Evolutionary conservation across 257 asterid species (phyloP), one percentile per base, ranked within the genome.

Genomic region (Ballota nigra): DNA sequence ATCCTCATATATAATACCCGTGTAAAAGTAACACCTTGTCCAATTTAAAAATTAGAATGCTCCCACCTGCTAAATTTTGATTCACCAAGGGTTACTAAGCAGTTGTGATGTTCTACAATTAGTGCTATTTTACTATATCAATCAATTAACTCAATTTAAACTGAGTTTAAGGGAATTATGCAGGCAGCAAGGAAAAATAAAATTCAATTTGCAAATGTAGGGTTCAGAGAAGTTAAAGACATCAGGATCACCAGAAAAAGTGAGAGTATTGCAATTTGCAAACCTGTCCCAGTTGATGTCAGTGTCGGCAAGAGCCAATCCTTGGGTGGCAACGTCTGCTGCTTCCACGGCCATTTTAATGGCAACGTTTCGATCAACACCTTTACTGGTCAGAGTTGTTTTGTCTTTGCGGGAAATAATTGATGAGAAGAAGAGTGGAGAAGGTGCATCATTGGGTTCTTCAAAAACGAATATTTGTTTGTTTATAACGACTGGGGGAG

Each of bases 281-380:
- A 11, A 92, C 96, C 97, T 88, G 86, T 89, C 85, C 97, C 98
- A 91, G 78, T 91, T 85, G 85, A 91, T 85, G 61, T 93, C 91
- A 26, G 97, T 89, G 77, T 93, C 97, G 23, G 96, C 85, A 13
- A 93, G 96, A 70, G 93, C 83, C 72, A 92, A 59, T 73, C 78
- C 72, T 8, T 86, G 80, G 23, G 84, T 24, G 47, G 84, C 72
- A 41, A 74, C 83, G 1, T 83, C 86, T 13, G 82, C 87, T 47
- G 85, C 67, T 66, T 87, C 93, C 11, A 85, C 61, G 3, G 90
- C 83, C 86, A 78, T 81, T 55, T 67, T 47, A 20, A 18, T 0
- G 24, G n/a, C n/a, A n/a, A n/a, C n/a, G n/a, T 19, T 18, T 45
- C 20, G 53, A 15, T 45, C 7, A 45, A 15, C 15, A 45, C 20